A percentile compares a stretch with the other conserved stretches of the same genome.
These are phyloP conservation scores for Rhytidhysteron rufulum DNA, from an alignment of 2,329 filamentous ascomycete species.

Conservation along the genomic window DNA sequence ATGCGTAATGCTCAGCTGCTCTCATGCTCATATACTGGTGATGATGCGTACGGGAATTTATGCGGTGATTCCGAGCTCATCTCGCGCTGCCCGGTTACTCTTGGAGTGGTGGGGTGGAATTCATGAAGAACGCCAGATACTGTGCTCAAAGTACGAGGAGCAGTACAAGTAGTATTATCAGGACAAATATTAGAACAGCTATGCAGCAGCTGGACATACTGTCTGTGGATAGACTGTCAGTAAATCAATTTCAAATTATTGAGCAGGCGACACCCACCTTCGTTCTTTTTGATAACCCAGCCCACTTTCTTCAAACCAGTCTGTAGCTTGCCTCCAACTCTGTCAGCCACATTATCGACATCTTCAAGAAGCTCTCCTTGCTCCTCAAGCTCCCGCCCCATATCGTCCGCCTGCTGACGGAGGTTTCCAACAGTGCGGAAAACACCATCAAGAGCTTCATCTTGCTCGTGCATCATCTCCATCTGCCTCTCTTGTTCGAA, in stretches of 20 bases:
- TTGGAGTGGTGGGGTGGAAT: too few species aligned
- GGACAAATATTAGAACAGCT: conserved; percentile 76
- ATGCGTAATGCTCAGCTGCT: too few species aligned
- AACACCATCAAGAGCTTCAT: conserved; percentile 86
- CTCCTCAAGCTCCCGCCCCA: conserved; percentile 95
- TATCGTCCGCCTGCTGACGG: conserved; percentile 84
- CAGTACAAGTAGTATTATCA: conserved; percentile 81
- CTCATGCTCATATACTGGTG: too few species aligned
- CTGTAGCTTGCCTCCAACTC: conserved; percentile 80
- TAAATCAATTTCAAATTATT: too few species aligned
- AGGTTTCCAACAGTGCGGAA: conserved; percentile 91
- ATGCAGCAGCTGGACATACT: conserved; percentile 86
- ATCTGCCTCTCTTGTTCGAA: conserved; percentile 90
- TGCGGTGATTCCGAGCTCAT: too few species aligned
- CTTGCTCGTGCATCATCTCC: conserved; percentile 91
- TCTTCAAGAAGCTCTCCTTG: conserved; percentile 85
- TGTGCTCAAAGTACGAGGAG: conserved; percentile 60
- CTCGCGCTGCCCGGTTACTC: too few species aligned
- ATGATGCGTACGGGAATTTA: too few species aligned
- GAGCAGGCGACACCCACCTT: too few species aligned
- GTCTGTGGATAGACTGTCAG: conserved; percentile 41
- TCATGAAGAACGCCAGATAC: neutral
- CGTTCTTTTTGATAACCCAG: conserved; percentile 81
- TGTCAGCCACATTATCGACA: conserved; percentile 78
- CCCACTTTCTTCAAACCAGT: conserved; percentile 83